Conservation (phyloP, 148 eudicot genomes). For the Oxyria digyna region DNA sequence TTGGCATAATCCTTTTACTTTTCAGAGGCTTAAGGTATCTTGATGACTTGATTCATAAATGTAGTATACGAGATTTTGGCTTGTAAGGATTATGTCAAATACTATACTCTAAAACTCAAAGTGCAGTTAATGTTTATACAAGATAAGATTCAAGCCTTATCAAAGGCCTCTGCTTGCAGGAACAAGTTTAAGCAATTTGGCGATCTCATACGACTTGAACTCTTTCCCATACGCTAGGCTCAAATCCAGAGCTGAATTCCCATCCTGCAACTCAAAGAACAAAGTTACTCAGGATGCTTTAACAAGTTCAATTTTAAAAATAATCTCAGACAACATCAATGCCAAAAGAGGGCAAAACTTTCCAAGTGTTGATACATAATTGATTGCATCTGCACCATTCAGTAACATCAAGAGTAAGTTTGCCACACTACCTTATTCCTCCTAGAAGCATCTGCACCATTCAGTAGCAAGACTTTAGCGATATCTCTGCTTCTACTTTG, state of each 20-base stretch:
- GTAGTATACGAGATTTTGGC: too few relatives aligned
- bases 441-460: slow-evolving; percentile 73
- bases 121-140: too few relatives aligned
- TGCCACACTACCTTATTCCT: slow-evolving; percentile 50
- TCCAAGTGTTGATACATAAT: background rate
- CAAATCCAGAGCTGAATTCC: slow-evolving; percentile 70
- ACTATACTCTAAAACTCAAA: too few relatives aligned
- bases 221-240: slow-evolving; percentile 87
- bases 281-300: background rate
- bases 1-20: too few relatives aligned
- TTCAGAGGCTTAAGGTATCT: too few relatives aligned
- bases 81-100: too few relatives aligned
- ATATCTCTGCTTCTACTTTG: slow-evolving; percentile 87
- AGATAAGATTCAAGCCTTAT: too few relatives aligned
- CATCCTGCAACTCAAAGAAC: slow-evolving; percentile 32
- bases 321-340: background rate
- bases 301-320: background rate
- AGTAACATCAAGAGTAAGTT: background rate
- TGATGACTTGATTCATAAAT: too few relatives aligned
- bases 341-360: background rate
- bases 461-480: slow-evolving; percentile 59
- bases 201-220: slow-evolving; percentile 81
- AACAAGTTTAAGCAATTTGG: slow-evolving; percentile 72
- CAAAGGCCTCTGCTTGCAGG: slow-evolving; percentile 41
- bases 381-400: background rate